Evolutionary conservation across 1,284 basidiomycete genomes (phyloP), one percentile per base, ranked within the genome.

Genomic region (Tylopilus sp.): DNA sequence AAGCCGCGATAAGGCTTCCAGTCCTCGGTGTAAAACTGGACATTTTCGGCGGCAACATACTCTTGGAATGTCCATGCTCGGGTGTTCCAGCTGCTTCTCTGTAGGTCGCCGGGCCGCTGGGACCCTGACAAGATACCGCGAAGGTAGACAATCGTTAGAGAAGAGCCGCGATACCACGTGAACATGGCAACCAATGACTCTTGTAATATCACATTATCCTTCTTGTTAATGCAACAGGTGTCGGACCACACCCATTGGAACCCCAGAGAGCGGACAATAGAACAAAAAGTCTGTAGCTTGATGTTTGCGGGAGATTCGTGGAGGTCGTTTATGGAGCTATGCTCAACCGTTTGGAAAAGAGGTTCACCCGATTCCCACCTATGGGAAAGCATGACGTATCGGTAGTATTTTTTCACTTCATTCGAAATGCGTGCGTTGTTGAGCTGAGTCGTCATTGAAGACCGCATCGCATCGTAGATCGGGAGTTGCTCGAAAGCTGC

Each of bases 341-440:
- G 17, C 20, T 48, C 28, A 11, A 61, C 45, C 6, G 1, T 10
- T 6, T 54, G 45, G 4, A 59, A 35, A 0, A 28, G n/a, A 0
- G 57, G 57, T 41, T 61, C 49, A 0, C 9, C 8, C 4, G 9
- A 1, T 10, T 57, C 30, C 56, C 57, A 58, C 20, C 14, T 38
- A 4, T 60, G 58, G 0, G 57, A 58, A 11, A 57, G 10, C 54
- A 59, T 62, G 5, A 46, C 57, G 1, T 62, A 59, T 47, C 41
- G 29, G n/a, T 57, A 58, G n/a, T 4, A 58, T 2, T 28, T 0
- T 11, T 48, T 37, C 31, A 61, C 57, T 7, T 29, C 54, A 3
- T 3, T 48, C 8, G 1, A 2, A 29, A 57, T 57, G 9, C 46
- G 46, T 15, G 18, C 18, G 4, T 1, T 6, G 4, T 57, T 56